Percentiles rank a stretch among this genome's conserved stretches.
Evolutionary conservation across 495 filamentous ascomycete species (phyloP).

Genomic region (Talaromyces ruber): DNA sequence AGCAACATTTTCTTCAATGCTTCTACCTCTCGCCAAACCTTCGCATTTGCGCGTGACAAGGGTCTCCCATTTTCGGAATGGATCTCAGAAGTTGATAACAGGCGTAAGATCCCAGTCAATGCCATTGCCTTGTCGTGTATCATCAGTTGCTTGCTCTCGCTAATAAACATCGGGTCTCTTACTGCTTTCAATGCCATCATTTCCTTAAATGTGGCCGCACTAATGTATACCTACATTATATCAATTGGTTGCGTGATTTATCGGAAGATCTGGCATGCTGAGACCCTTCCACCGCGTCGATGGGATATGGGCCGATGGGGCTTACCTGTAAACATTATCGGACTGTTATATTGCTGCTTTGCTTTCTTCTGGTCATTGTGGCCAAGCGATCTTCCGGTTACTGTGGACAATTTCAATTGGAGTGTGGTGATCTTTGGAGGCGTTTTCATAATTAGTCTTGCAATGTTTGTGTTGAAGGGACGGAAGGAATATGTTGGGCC

Average conservation of each 20-base stretch:
- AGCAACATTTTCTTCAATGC: constrained; percentile 31
- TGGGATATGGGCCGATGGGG: constrained; percentile 31
- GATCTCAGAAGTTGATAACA: constrained; percentile 27
- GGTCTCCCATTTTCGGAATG: constrained; percentile 32
- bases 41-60: constrained; percentile 43
- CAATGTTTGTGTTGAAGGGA: not conserved
- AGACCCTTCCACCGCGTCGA: constrained; percentile 29
- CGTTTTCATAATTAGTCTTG: constrained; percentile 11
- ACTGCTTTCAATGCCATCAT: constrained; percentile 39
- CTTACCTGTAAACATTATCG: constrained; percentile 28
- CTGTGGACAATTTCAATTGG: constrained; percentile 38
- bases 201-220: constrained; percentile 28
- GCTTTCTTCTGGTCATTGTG: constrained; percentile 33
- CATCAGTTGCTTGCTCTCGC: constrained; percentile 23
- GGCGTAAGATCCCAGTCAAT: constrained; percentile 42
- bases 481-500: not conserved
- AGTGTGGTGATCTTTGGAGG: constrained; percentile 35
- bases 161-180: constrained; percentile 34
- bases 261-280: constrained; percentile 22
- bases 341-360: constrained; percentile 19
- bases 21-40: constrained; percentile 36
- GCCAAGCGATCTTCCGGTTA: constrained; percentile 24
- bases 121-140: constrained; percentile 29
- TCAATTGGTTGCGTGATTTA: constrained; percentile 29
- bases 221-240: constrained; percentile 34